Base-by-base conservation (phyloP, 2,329 filamentous ascomycete species). In the Ophiosphaerella korrae region DNA sequence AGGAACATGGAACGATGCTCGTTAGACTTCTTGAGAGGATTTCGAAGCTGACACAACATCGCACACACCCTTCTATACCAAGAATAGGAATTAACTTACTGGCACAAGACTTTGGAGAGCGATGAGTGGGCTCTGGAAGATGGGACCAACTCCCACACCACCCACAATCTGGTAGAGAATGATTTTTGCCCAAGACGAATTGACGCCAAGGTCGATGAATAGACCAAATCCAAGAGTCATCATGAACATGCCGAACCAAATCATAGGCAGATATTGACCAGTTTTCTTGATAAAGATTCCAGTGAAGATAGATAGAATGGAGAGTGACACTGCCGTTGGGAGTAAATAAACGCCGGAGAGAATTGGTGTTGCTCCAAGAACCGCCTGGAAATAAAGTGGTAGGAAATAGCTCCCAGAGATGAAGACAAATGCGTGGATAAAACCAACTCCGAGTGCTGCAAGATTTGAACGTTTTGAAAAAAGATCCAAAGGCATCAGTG, bases 371-470 rank as follows among this genome's bases (percentile, higher is more conserved):
- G 84, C 84, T 42, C 88, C 82, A 37, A 90, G 79, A 44, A 89
- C 85, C 44, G 87, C 83, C 74, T 95, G 90, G 74, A 92, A 93
- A 77, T 95, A 96, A 2, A 96, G 80, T 0, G 90, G 90, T 4
- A 95, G 79, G 75, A 89, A 95, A 78, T 93, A 95, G 55, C 83
- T 85, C 26, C 84, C 85, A 0, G 87, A 84, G 65, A 93, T 91
- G 77, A 93, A 93, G 57, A 88, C 85, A 60, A 87, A 83, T 38
- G 87, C 87, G 70, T 96, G 90, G 55, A 84, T 81, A 74, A 91
- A 90, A 60, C 85, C 87, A 37, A 88, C 78, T 2, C 76, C 73
- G 12, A 92, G 83, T 2, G 84, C 79, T 7, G 88, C 85, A 26
- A 88, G 66, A 68, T 89, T 92, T 26, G 84, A 87, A 32, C 78